Evolutionary conservation across 306 rosid genomes (phyloP).

Genomic region (Cyclanthera cordifolia): DNA sequence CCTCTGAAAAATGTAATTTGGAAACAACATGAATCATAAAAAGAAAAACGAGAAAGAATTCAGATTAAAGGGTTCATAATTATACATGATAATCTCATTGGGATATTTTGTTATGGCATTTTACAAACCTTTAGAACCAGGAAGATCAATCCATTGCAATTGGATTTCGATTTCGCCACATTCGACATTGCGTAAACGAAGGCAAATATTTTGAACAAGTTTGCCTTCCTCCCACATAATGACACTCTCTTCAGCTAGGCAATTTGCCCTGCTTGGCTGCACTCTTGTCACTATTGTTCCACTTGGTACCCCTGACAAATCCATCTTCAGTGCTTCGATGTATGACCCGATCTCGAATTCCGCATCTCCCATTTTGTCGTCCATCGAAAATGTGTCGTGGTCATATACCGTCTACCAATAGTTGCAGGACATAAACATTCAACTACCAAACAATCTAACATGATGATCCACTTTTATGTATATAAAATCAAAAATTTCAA

Average conservation of each 20-base stretch:
- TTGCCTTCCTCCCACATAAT: constrained; percentile 26
- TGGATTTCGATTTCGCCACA: constrained; percentile 52
- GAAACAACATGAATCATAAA: no score
- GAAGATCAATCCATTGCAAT: constrained; percentile 54
- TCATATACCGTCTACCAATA: constrained; percentile 41
- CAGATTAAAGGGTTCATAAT: no score
- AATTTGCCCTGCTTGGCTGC: constrained; percentile 42
- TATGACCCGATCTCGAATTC: constrained; percentile 30
- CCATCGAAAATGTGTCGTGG: constrained; percentile 45
- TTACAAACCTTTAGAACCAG: constrained; percentile 35
- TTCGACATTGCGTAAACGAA: constrained; percentile 45
- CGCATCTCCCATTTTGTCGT: constrained; percentile 62
- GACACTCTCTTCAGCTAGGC: constrained; percentile 44
- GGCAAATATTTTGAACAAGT: constrained; percentile 33
- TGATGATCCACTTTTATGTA: no score
- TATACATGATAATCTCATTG: no score
- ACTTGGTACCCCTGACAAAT: constrained; percentile 21
- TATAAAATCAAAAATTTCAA: no score
- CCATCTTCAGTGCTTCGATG: constrained; percentile 35
- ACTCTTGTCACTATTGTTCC: constrained; percentile 35
- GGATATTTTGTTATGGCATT: neutral
- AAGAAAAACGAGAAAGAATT: no score
- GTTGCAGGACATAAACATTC: no score
- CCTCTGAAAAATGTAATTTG: no score
- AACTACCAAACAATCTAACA: no score